Percentiles rank a stretch among this genome's conserved stretches.
These are phyloP conservation scores for Leccinellum rugosiceps DNA, from an alignment of 768 basidiomycete species.

Conservation along the genomic window DNA sequence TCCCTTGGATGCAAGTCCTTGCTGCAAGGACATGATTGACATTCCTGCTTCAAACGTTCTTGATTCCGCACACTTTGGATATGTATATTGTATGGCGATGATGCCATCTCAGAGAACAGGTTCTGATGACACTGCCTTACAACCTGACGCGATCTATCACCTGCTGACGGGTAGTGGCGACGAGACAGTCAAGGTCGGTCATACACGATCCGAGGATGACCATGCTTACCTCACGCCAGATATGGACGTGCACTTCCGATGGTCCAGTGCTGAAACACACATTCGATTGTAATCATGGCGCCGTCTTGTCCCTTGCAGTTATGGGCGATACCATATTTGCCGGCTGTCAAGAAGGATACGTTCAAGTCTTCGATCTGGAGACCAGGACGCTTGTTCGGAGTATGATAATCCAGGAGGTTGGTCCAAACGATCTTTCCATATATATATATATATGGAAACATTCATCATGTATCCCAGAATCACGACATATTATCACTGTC, in stretches of 20 bases:
- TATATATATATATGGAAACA: too few relatives aligned
- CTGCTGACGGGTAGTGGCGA: constrained; percentile 90
- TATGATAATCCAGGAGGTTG: constrained; percentile 80
- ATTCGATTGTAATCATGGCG: constrained; percentile 72
- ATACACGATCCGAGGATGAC: neutral
- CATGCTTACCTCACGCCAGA: constrained; percentile 33
- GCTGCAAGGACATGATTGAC: constrained; percentile 33
- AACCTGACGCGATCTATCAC: constrained; percentile 34
- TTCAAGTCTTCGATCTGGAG: constrained; percentile 88
- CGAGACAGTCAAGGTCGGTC: constrained; percentile 75
- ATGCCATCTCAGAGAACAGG: constrained; percentile 40
- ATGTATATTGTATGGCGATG: constrained; percentile 80
- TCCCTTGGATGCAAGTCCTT: constrained; percentile 30
- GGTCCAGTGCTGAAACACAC: constrained; percentile 55
- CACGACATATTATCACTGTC: constrained; percentile 83
- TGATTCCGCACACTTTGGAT: constrained; percentile 91
- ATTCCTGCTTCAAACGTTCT: constrained; percentile 71
- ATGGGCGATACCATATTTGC: constrained; percentile 83
- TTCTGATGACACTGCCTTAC: constrained; percentile 27
- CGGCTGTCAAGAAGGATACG: constrained; percentile 91
- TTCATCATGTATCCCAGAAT: constrained; percentile 39
- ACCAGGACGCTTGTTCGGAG: constrained; percentile 84
- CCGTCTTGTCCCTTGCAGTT: constrained; percentile 75
- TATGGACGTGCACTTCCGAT: constrained; percentile 58
- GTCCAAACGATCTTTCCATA: constrained; percentile 9